Evolutionary conservation across 2,329 filamentous ascomycete species (phyloP).

Genomic region (Monilinia fructicola): DNA sequence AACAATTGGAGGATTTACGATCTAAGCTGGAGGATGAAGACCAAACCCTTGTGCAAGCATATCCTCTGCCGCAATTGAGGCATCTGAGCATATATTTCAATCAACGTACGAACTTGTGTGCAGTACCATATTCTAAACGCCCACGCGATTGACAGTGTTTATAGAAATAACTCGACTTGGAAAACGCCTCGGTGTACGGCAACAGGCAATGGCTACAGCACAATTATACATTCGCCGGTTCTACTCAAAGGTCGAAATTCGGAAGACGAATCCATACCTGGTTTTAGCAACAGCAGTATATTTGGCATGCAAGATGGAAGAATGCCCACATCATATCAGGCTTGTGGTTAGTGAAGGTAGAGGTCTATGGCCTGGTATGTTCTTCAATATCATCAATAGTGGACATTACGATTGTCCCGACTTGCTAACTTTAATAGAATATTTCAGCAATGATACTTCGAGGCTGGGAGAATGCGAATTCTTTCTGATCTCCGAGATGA

Average conservation of each 20-base stretch:
- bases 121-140: background rate
- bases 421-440: constrained; percentile 46
- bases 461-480: constrained; percentile 76
- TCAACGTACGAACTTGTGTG: constrained; percentile 60
- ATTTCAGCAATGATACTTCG: constrained; percentile 62
- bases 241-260: constrained; percentile 87
- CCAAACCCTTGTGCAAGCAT: constrained; percentile 70
- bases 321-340: constrained; percentile 93
- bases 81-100: constrained; percentile 91
- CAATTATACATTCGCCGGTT: constrained; percentile 94
- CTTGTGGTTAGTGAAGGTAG: constrained; percentile 85
- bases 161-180: constrained; percentile 78
- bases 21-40: constrained; percentile 77
- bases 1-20: constrained; percentile 73
- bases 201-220: constrained; percentile 91
- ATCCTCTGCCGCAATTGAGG: constrained; percentile 76
- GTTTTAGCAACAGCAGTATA: constrained; percentile 93
- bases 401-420: background rate
- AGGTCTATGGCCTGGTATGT: constrained; percentile 70
- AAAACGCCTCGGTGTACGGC: constrained; percentile 79
- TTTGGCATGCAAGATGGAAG: constrained; percentile 96
- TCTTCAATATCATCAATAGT: background rate
- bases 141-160: constrained; percentile 10
- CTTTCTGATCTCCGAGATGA: constrained; percentile 70
- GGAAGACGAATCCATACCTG: constrained; percentile 89